Base-by-base conservation (phyloP, 139 green algal genomes). In the Asterochloris erici region DNA sequence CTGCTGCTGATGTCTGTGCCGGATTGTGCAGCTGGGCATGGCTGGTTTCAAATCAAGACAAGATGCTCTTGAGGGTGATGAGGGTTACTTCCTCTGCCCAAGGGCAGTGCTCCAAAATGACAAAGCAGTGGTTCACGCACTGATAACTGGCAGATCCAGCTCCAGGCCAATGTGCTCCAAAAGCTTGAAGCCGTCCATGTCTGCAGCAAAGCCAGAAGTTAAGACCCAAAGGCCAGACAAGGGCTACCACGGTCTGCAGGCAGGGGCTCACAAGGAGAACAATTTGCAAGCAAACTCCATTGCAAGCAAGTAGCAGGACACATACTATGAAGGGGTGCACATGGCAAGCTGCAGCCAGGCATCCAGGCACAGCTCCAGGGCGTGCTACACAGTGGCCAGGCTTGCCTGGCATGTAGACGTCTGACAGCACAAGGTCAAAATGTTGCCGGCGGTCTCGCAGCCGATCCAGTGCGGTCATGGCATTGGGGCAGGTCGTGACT, bases 161-260 rank as follows among this genome's bases (percentile, higher is more conserved):
- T 99, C 96, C 26, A 99, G 83, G 47, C 93, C 95, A 60, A 99
- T 94, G 19, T 90, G 83, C 85, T 98, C 93, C 80, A 99, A 84
- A 19, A 99, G 89, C 86, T 94, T 95, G 87, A 99, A 99, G 15
- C 96, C 96, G 79, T 99, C 95, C 90, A 99, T 97, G 85, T 99
- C 96, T 91, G 92, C 71, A 85, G 54, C 15, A 15, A 12, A 76
- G 63, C 0, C 76, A 80, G 10, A 29, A 71, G 66, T 26, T 71
- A 6, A 54, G 38, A 54, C 38, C 23, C 23, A 21, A 21, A 21
- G 21, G 66, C 73, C 21, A 10, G 1, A 4, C n/a, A 17, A 78
- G 73, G 29, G 1, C 10, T 21, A 78, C 27, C 21, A 78, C 19
- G 4, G 10, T 38, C 17, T 78, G 24, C 27, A 78, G 73, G 26